A percentile compares a stretch with the other conserved stretches of the same genome.
phyloP scores from a whole-genome alignment of 176 grass and related monocot species.

The Musa acuminata region DNA sequence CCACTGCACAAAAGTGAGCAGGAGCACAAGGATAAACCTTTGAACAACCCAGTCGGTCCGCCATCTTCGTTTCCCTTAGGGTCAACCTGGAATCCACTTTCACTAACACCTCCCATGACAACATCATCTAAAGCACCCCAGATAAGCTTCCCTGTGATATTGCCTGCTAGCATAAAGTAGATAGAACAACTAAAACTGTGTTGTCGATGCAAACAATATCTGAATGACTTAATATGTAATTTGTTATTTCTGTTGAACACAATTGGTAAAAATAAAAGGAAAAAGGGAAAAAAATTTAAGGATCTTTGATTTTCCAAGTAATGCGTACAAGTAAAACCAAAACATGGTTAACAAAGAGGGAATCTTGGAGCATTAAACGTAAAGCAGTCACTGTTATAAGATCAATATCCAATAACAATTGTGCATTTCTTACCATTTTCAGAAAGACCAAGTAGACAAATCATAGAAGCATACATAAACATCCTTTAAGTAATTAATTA shows the following conservation, averaged over 20 bases:
- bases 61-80: slow-evolving; percentile 63
- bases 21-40: slow-evolving; percentile 45
- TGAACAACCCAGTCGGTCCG: slow-evolving; percentile 75
- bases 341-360: too few relatives aligned
- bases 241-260: not conserved
- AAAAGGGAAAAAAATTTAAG: not conserved
- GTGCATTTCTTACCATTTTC: too few relatives aligned
- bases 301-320: too few relatives aligned
- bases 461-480: too few relatives aligned
- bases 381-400: not conserved
- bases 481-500: too few relatives aligned
- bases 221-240: slow-evolving; percentile 2
- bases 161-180: slow-evolving; percentile 28
- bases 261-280: not conserved
- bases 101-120: slow-evolving; percentile 97
- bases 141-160: slow-evolving; percentile 27
- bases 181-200: not conserved
- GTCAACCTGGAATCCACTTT: slow-evolving; percentile 74
- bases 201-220: not conserved
- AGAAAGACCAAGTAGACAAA: too few relatives aligned
- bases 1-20: not conserved
- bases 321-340: too few relatives aligned
- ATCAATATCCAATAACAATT: not conserved
- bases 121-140: slow-evolving; percentile 96
- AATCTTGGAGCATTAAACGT: too few relatives aligned